These are phyloP conservation scores for Trametes punicea DNA, from an alignment of 768 basidiomycete species.

Conservation along the genomic window DNA sequence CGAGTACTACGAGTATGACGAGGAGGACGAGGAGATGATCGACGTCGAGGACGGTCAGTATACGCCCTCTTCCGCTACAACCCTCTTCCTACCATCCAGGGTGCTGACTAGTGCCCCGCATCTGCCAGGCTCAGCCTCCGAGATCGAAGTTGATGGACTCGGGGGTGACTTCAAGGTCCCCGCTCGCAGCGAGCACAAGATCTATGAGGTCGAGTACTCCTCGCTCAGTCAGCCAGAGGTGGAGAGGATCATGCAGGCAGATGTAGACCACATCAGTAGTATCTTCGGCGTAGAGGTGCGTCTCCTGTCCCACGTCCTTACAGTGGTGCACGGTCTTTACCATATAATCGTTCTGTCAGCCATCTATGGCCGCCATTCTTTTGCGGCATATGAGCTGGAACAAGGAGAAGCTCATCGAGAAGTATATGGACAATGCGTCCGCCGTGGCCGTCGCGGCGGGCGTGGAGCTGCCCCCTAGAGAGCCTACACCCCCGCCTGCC, in stretches of 20 bases:
- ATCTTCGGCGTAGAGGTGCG: slow-evolving; percentile 89
- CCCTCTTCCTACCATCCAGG: slow-evolving; percentile 9
- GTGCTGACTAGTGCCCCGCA: slow-evolving; percentile 20
- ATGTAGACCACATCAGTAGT: slow-evolving; percentile 82
- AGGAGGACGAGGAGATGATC: slow-evolving; percentile 66
- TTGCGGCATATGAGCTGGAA: slow-evolving; percentile 90
- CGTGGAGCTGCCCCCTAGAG: slow-evolving; percentile 44
- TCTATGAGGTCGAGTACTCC: slow-evolving; percentile 85
- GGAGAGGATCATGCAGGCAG: slow-evolving; percentile 70
- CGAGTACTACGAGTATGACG: slow-evolving; percentile 65
- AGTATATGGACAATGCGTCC: slow-evolving; percentile 91
- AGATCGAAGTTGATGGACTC: slow-evolving; percentile 67
- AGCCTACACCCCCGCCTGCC: slow-evolving; percentile 25
- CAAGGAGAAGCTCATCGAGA: slow-evolving; percentile 92
- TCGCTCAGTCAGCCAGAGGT: slow-evolving; percentile 70
- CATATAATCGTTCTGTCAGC: slow-evolving; percentile 37
- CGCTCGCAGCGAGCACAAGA: slow-evolving; percentile 55
- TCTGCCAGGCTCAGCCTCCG: slow-evolving; percentile 42
- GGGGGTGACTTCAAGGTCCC: slow-evolving; percentile 61
- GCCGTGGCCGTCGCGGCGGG: slow-evolving; percentile 74
- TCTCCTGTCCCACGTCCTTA: slow-evolving; percentile 20
- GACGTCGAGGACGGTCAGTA: slow-evolving; percentile 55
- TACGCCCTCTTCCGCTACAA: slow-evolving; percentile 19
- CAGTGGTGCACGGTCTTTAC: neutral
- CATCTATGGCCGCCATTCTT: slow-evolving; percentile 68